Base-by-base conservation (phyloP, 2,329 filamentous ascomycete genomes). In the Talaromyces sp. region DNA sequence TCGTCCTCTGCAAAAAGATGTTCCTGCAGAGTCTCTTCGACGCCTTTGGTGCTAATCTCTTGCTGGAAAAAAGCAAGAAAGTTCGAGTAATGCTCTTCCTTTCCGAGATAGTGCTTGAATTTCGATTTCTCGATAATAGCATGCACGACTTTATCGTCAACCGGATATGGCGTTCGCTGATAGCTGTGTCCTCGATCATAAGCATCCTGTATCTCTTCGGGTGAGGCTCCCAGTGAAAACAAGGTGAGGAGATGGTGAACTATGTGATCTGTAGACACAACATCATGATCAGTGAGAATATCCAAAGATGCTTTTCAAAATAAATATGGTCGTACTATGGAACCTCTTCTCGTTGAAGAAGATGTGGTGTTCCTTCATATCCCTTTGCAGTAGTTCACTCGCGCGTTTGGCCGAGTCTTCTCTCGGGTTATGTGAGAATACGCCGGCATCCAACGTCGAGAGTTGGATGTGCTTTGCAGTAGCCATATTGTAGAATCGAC, bases 301-400 rank as follows among this genome's bases (percentile, higher is more conserved):
- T 49, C 9, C 33, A 22, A 31, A 31, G 5, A 10, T 33, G 27
- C 50, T 31, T 2, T 27, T 2, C 13, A n/a, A 10, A 8, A 37
- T 9, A 3, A 15, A 13, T 3, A 57, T n/a, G 10, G 13, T 10
- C 72, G 41, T 67, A 80, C 78, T 91, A 73, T 97, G 93, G 68
- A 90, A 96, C 0, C 90, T 89, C 1, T 77, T 73, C 0, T 84
- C 67, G 67, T 95, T 96, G 82, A 93, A 96, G 79, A 89, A 96
- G 65, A 93, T 89, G 73, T 96, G 90, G 70, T 93, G 86, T 39
- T 78, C 79, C 33, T 85, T 85, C 68, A 95, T 84, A 72, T 97
- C 93, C 65, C 88, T 80, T 73, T 96, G 91, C 19, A 97, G 79
- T 3, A 96, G 78, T 68, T 90, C 82, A 3, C 87, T 89, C 0